Base-by-base conservation (phyloP, 805 yeast genomes). In the Candida pseudoglaebosa region DNA sequence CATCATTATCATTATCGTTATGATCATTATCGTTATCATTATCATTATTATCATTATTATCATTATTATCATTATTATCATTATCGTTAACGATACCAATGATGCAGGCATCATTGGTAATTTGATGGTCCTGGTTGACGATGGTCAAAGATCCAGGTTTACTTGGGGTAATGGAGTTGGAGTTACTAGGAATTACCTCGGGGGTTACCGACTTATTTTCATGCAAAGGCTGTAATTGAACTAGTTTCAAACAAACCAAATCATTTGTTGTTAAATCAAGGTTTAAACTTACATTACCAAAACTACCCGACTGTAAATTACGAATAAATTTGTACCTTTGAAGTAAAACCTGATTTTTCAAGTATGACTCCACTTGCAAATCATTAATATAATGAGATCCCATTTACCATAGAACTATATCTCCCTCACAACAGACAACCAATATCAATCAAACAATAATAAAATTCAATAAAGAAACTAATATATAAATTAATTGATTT, bases 241-340 rank as follows among this genome's bases (percentile, higher is more conserved):
- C 65, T 10, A 78, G 65, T 58, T 80, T 80, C 41, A 80, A 59
- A 14, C 83, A 81, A 28, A 78, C 83, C 34, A 52, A 42, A 18
- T 39, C 36, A 29, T 61, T 54, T 8, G 53, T 45, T 13, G 39
- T 31, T 2, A 49, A 40, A 49, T 80, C 77, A 5, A 58, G 40
- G 1, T 82, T 83, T 36, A 75, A 65, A 2, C 80, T 62, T 2
- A 80, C 86, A 41, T 68, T 68, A 15, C 85, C 85, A 55, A 77
- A 80, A 2, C 84, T 70, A 3, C 85, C 86, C 26, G 66, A 68
- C 52, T 77, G 82, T 39, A 78, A 59, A 48, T 67, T 63, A 15
- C 57, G 51, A 24, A 76, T 42, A 41, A 67, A 70, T 36, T 54
- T 22, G 26, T 22, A 22, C 26, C 26, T 22, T 8, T 22, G 8